Evolutionary conservation across 331 rosid genomes (phyloP).

Genomic region (Pyracantha coccinea): DNA sequence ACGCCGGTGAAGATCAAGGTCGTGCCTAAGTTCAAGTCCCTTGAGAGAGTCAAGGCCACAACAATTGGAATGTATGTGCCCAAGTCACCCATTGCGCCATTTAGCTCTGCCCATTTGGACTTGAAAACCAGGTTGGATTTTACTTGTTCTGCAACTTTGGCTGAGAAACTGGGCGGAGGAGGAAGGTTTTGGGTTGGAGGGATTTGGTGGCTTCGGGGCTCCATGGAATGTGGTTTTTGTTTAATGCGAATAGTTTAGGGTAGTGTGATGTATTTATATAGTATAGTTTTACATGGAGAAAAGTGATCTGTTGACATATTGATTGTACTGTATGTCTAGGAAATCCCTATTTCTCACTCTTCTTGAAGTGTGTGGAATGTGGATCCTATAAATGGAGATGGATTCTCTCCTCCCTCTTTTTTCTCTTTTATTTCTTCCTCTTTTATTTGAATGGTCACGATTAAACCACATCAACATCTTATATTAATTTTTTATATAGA

Average conservation of each 20-base stretch:
- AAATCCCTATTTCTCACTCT: too few species aligned
- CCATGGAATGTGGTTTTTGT: slow-evolving; percentile 12
- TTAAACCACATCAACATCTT: too few species aligned
- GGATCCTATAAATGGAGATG: too few species aligned
- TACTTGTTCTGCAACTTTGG: slow-evolving; percentile 24
- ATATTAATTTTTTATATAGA: too few species aligned
- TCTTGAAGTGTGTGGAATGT: too few species aligned
- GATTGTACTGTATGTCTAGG: too few species aligned
- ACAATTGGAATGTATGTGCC: slow-evolving; percentile 90
- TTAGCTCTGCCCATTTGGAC: slow-evolving; percentile 69
- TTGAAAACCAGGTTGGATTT: slow-evolving; percentile 44
- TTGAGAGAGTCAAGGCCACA: slow-evolving; percentile 56
- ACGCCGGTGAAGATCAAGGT: slow-evolving; percentile 74
- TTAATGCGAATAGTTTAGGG: neutral
- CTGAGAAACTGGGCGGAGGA: slow-evolving; percentile 12
- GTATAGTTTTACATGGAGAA: neutral
- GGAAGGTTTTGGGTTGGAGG: slow-evolving; percentile 12
- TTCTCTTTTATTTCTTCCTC: fast-evolving
- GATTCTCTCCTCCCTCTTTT: too few species aligned
- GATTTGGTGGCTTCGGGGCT: slow-evolving; percentile 15
- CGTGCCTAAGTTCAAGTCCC: slow-evolving; percentile 65
- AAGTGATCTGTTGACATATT: too few species aligned
- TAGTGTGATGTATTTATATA: neutral
- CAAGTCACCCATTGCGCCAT: slow-evolving; percentile 87
- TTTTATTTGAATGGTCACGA: too few species aligned